Evolutionary conservation across 345 rosid genomes (phyloP).

Genomic region (Leavenworthia alabamica): DNA sequence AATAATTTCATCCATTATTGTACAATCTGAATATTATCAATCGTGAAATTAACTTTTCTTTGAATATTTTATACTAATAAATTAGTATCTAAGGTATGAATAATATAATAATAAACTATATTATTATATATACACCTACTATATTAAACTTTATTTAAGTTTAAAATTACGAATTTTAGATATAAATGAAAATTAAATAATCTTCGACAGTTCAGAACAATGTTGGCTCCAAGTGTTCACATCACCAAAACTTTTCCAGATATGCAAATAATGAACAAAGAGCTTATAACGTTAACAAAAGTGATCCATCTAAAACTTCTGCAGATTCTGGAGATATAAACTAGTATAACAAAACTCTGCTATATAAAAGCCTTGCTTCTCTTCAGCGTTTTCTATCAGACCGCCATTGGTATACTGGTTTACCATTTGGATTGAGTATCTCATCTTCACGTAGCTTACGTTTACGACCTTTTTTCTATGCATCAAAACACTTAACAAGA

Average conservation of each 20-base stretch:
- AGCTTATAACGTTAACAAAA: neutral
- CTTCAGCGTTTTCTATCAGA: slow-evolving; percentile 69
- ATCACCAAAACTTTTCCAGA: neutral
- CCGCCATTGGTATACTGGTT: slow-evolving; percentile 70
- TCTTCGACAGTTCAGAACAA: neutral
- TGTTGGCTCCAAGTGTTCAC: neutral
- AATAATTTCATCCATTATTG: neutral
- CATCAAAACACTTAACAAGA: neutral
- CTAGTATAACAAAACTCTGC: neutral
- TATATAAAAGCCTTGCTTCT: slow-evolving; percentile 11
- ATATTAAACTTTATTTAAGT: neutral
- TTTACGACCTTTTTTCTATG: slow-evolving; percentile 73
- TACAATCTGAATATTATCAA: no score
- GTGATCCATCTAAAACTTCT: neutral
- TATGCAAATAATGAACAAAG: neutral
- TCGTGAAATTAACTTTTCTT: neutral
- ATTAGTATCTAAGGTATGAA: neutral
- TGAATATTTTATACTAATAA: neutral
- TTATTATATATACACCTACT: neutral
- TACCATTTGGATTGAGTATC: slow-evolving; percentile 50
- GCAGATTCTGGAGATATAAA: neutral
- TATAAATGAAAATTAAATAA: neutral
- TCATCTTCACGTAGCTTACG: slow-evolving; percentile 76
- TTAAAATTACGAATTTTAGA: neutral
- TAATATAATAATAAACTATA: neutral